phyloP scores from a whole-genome alignment of 1,284 basidiomycete species.

The Coriolopsis trogii region DNA sequence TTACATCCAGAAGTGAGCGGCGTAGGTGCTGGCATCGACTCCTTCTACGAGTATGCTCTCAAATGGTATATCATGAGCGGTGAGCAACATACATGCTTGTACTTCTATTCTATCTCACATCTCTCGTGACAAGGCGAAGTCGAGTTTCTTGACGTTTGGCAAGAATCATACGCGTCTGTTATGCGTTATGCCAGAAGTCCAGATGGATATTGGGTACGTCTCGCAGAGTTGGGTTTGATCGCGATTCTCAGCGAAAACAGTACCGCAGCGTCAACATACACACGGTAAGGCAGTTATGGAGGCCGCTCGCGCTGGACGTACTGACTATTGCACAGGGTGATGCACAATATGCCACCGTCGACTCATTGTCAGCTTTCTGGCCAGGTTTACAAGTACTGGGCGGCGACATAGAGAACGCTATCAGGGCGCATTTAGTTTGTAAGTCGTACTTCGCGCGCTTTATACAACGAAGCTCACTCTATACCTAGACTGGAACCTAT shows the following conservation, averaged over 20 bases:
- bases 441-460: no score
- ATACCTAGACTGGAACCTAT: conserved; percentile 82
- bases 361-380: conserved; percentile 88
- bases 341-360: conserved; percentile 69
- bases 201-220: conserved; percentile 86
- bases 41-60: conserved; percentile 90
- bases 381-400: conserved; percentile 87
- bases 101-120: background rate
- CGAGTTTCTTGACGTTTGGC: conserved; percentile 91
- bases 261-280: conserved; percentile 82
- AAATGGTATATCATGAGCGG: conserved; percentile 91
- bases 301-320: background rate
- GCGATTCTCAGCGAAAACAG: conserved; percentile 32
- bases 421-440: conserved; percentile 86
- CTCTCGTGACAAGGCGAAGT: conserved; percentile 68
- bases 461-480: background rate
- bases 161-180: conserved; percentile 85
- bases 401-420: conserved; percentile 88
- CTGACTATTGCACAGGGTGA: conserved; percentile 49
- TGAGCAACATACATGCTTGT: conserved; percentile 36
- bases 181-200: conserved; percentile 82
- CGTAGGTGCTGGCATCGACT: conserved; percentile 92
- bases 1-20: conserved; percentile 73
- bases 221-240: background rate
- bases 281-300: conserved; percentile 36